These are phyloP conservation scores for Mycocentrospora acerina DNA, from an alignment of 2,329 filamentous ascomycete genomes.

Conservation along the genomic window DNA sequence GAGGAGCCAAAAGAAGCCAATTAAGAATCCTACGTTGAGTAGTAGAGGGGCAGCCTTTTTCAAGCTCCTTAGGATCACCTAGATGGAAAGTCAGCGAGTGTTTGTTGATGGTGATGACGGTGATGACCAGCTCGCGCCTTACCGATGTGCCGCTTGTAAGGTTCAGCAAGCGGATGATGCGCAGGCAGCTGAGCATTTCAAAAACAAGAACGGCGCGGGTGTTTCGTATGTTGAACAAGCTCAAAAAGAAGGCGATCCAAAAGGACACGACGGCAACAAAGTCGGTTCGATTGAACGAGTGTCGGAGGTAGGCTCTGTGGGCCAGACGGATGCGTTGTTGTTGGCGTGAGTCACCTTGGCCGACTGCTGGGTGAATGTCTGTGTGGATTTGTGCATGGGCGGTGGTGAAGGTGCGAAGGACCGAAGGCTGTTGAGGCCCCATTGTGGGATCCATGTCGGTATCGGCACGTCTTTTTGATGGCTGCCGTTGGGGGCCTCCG, in stretches of 20 bases:
- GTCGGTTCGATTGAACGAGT: conserved; percentile 94
- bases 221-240: conserved; percentile 68
- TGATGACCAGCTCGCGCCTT: conserved; percentile 37
- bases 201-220: conserved; percentile 80
- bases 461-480: conserved; percentile 60
- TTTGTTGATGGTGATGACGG: too few relatives aligned
- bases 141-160: conserved; percentile 92
- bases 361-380: conserved; percentile 50
- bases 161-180: conserved; percentile 86
- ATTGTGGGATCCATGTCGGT: conserved; percentile 33
- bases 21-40: conserved; percentile 88
- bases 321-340: conserved; percentile 84
- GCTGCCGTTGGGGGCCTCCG: conserved; percentile 70
- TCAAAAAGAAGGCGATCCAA: conserved; percentile 84
- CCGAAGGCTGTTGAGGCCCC: conserved; percentile 58
- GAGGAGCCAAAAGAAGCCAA: conserved; percentile 95
- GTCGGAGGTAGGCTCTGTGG: conserved; percentile 85
- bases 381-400: conserved; percentile 48
- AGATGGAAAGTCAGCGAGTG: conserved; percentile 5
- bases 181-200: conserved; percentile 92
- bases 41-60: conserved; percentile 93
- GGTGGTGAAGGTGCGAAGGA: conserved; percentile 75
- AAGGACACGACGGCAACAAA: conserved; percentile 93
- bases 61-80: conserved; percentile 90
- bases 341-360: conserved; percentile 66